Conservation (phyloP, 2,329 filamentous ascomycete species). For the Aspergillus sp. region DNA sequence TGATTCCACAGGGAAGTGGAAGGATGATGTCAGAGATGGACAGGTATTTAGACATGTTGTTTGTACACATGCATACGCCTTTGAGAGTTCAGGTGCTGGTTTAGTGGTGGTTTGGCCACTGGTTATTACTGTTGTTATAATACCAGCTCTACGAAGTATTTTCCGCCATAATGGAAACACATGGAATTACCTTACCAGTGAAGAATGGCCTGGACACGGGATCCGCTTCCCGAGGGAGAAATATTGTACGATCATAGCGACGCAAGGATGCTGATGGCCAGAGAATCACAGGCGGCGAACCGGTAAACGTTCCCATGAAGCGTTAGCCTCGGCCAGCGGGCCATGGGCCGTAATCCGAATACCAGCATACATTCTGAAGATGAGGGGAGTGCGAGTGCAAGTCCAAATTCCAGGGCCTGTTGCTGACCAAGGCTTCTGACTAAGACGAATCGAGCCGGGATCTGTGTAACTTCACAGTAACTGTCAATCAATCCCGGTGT, state of each 20-base stretch:
- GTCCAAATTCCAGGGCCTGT: too few relatives aligned
- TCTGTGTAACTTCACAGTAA: too few relatives aligned
- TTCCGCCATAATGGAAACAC: not conserved
- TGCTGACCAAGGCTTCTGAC: too few relatives aligned
- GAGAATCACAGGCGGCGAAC: not conserved
- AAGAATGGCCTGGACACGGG: not conserved
- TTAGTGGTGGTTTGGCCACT: not conserved
- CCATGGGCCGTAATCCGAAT: not conserved
- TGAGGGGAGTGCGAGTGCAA: too few relatives aligned
- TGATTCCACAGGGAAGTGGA: not conserved
- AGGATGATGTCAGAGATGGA: conserved; percentile 11
- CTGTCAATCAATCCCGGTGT: too few relatives aligned
- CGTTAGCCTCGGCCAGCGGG: conserved; percentile 10
- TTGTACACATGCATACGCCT: conserved; percentile 2
- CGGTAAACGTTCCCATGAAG: not conserved
- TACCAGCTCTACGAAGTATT: not conserved
- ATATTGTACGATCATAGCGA: not conserved
- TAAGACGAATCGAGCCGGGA: too few relatives aligned
- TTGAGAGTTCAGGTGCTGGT: not conserved
- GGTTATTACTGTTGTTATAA: not conserved
- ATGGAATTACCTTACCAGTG: not conserved
- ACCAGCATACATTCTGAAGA: too few relatives aligned
- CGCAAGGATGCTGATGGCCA: not conserved
- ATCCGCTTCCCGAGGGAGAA: not conserved
- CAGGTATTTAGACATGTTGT: conserved; percentile 10